Evolutionary conservation across 2,329 filamentous ascomycete species (phyloP), one percentile per base, ranked within the genome.

Genomic region (Aureobasidium sp.): DNA sequence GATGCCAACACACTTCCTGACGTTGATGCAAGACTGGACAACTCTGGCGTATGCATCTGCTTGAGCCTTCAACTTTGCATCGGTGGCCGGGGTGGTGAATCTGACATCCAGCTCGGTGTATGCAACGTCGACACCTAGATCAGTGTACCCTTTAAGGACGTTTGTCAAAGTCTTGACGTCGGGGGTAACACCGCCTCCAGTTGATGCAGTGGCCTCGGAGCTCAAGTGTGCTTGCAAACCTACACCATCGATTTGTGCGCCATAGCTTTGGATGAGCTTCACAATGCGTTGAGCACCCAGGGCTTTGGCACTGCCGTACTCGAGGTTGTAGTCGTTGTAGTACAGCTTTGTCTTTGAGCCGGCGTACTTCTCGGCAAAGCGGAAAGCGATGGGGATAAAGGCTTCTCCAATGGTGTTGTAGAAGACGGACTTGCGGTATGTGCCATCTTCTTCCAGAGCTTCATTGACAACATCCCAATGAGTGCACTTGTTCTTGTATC

Each of bases 61-160:
- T 71, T 85, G 82, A 11, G 70, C 68, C 11, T 65, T 58, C 17
- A 70, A 61, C 14, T 67, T 68, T 1, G 64, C 63, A 2, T 66
- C 62, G 2, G 67, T 71, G 3, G 67, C 66, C 1, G 72, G 72
- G 1, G 68, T 68, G 33, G 50, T 64, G 31, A 73, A 67, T 35
- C 71, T 67, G 66, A 89, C 86, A 68, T 89, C 86, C 19, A 87
- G 77, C 74, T 87, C 85, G 2, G 84, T 87, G 60, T 85, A 77
- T 9, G 84, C 84, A 31, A 86, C 77, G 65, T 87, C 83, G 22
- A 81, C 76, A 19, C 77, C 78, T 24, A 81, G 72, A n/a, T 69
- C 68, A 2, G 79, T 81, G 54, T 84, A 81, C 0, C 76, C 73
- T 64, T 79, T 75, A 65, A 86, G 76, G 24, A 65, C 63, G 4